These are phyloP conservation scores for Heliamphora exappendiculata DNA, from an alignment of 148 eudicot genomes.

Conservation along the genomic window DNA sequence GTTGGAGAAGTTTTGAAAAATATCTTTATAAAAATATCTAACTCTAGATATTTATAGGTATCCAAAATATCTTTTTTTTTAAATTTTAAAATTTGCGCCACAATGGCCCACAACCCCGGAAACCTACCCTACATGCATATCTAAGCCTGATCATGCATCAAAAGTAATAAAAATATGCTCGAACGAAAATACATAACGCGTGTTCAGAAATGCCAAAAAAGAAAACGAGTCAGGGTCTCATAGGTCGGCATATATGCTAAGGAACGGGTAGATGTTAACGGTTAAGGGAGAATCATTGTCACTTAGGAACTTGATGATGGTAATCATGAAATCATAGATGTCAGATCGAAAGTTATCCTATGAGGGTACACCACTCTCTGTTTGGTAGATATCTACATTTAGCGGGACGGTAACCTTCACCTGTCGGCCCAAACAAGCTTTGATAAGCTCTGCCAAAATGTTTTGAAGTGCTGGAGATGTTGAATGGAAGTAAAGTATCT, in stretches of 20 bases:
- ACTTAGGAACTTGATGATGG: slow-evolving; percentile 56
- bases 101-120: too few relatives aligned
- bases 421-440: slow-evolving; percentile 73
- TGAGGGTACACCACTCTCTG: slow-evolving; percentile 58
- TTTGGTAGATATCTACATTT: slow-evolving; percentile 79
- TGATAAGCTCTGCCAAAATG: slow-evolving; percentile 84
- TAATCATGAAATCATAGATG: slow-evolving; percentile 58
- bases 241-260: slow-evolving; percentile 77
- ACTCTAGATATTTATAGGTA: too few relatives aligned
- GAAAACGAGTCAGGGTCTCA: too few relatives aligned
- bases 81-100: too few relatives aligned
- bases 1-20: too few relatives aligned
- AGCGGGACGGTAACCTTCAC: slow-evolving; percentile 81
- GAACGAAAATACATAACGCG: too few relatives aligned
- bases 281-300: slow-evolving; percentile 53
- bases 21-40: too few relatives aligned
- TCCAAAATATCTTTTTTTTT: too few relatives aligned
- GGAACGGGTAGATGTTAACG: slow-evolving; percentile 89
- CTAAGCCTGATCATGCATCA: too few relatives aligned
- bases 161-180: too few relatives aligned
- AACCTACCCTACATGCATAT: too few relatives aligned
- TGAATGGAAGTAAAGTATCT: slow-evolving; percentile 39
- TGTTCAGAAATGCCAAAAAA: too few relatives aligned
- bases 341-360: slow-evolving; percentile 74
- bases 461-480: slow-evolving; percentile 81